phyloP scores from a whole-genome alignment of 2,329 filamentous ascomycete genomes.

The Aureobasidium sp. region DNA sequence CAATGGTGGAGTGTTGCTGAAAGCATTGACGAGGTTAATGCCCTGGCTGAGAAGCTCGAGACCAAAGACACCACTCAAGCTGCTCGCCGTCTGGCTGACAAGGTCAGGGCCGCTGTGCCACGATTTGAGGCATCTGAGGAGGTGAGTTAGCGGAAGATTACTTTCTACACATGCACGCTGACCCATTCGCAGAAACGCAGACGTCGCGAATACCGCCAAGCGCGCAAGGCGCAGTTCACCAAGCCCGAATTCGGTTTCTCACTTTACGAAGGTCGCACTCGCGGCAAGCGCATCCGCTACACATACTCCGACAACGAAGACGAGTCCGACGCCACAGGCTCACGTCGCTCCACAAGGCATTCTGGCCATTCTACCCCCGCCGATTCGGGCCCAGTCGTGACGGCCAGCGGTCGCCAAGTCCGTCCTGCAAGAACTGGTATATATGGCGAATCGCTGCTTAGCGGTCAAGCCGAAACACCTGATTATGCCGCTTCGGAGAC shows the following conservation, averaged over 20 bases:
- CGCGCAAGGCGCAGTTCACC: slow-evolving; percentile 78
- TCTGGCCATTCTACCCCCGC: slow-evolving; percentile 62
- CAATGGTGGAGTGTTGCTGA: slow-evolving; percentile 94
- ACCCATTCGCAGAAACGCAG: slow-evolving; percentile 63
- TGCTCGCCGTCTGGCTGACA: slow-evolving; percentile 67
- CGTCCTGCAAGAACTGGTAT: slow-evolving; percentile 55
- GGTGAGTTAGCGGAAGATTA: slow-evolving; percentile 39
- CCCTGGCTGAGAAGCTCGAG: slow-evolving; percentile 66
- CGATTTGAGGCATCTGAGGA: slow-evolving; percentile 91
- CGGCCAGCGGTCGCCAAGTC: slow-evolving; percentile 81
- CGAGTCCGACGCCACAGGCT: slow-evolving; percentile 59
- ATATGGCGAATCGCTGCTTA: slow-evolving; percentile 55
- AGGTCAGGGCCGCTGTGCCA: slow-evolving; percentile 71
- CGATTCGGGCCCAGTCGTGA: slow-evolving; percentile 60
- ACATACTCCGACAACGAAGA: slow-evolving; percentile 89
- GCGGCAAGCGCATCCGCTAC: slow-evolving; percentile 93
- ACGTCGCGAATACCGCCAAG: slow-evolving; percentile 81
- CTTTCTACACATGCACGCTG: slow-evolving; percentile 9
- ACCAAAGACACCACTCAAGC: slow-evolving; percentile 71
- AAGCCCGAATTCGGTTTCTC: slow-evolving; percentile 85
- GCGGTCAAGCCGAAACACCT: slow-evolving; percentile 40
- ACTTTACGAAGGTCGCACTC: slow-evolving; percentile 89
- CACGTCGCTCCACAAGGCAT: slow-evolving; percentile 56
- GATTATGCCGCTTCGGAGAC: slow-evolving; percentile 37
- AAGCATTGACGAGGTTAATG: slow-evolving; percentile 74